Conservation (phyloP, 331 rosid genomes). For the Cydonia oblonga region DNA sequence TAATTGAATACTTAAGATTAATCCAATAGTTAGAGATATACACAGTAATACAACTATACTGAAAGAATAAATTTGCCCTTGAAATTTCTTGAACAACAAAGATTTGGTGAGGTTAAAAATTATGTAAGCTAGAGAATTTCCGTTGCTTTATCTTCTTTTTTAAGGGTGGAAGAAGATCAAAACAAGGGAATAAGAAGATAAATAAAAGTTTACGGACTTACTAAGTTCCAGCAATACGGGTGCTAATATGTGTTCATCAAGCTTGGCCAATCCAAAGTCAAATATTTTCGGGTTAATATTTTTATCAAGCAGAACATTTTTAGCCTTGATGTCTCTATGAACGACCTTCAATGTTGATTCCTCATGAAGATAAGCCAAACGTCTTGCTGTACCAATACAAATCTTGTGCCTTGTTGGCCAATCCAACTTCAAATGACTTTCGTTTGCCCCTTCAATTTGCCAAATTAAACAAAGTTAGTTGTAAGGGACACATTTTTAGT, state of each 20-base stretch:
- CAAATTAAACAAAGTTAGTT: background rate
- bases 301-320: constrained; percentile 51
- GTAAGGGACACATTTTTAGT: too few relatives aligned
- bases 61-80: too few relatives aligned
- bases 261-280: constrained; percentile 68
- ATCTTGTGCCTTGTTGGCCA: constrained; percentile 57
- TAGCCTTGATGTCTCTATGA: constrained; percentile 66
- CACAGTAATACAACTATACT: too few relatives aligned
- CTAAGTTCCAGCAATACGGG: constrained; percentile 61
- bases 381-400: constrained; percentile 57
- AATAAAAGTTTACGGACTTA: constrained; percentile 19
- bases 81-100: too few relatives aligned
- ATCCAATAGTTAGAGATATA: too few relatives aligned
- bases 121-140: too few relatives aligned
- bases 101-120: too few relatives aligned
- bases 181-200: too few relatives aligned
- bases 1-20: too few relatives aligned
- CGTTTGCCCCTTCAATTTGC: constrained; percentile 21
- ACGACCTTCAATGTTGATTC: constrained; percentile 62
- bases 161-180: too few relatives aligned
- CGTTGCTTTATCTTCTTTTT: too few relatives aligned
- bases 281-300: constrained; percentile 54
- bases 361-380: constrained; percentile 59
- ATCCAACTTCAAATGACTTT: constrained; percentile 24
- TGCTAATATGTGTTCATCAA: constrained; percentile 22